Percentiles rank a stretch among this genome's conserved stretches.
These are phyloP conservation scores for Populus pruinosa DNA, from an alignment of 345 rosid genomes.

Conservation along the genomic window DNA sequence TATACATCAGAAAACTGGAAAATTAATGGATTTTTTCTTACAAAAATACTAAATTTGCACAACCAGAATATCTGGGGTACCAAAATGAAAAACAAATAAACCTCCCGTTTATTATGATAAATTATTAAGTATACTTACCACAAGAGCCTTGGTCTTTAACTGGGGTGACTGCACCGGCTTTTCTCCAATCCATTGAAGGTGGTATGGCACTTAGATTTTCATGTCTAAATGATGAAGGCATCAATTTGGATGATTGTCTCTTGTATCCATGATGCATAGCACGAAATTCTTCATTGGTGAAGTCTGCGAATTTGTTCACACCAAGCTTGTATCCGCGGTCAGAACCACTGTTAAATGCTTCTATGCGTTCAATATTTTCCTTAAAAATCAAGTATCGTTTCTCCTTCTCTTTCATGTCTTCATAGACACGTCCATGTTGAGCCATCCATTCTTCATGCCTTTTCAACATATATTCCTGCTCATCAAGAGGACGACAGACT, in stretches of 20 bases:
- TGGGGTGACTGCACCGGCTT: constrained; percentile 36
- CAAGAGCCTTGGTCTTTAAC: constrained; percentile 44
- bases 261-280: constrained; percentile 26
- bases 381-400: constrained; percentile 21
- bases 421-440: constrained; percentile 21
- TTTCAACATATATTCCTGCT: constrained; percentile 29
- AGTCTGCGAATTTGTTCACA: constrained; percentile 34
- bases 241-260: background rate
- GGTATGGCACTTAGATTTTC: constrained; percentile 26
- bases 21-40: too few relatives aligned
- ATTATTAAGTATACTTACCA: constrained; percentile 26
- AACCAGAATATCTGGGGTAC: too few relatives aligned
- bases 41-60: too few relatives aligned
- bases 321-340: too few relatives aligned
- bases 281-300: constrained; percentile 35
- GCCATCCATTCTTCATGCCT: constrained; percentile 42
- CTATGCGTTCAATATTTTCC: constrained; percentile 21
- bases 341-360: constrained; percentile 14
- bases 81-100: too few relatives aligned
- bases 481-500: constrained; percentile 17
- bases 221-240: constrained; percentile 14
- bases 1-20: too few relatives aligned
- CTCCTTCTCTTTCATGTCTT: constrained; percentile 13
- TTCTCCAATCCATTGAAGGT: constrained; percentile 39
- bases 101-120: background rate